Base-by-base conservation (phyloP, 73 alveolate genomes). In the Blepharisma japonicum region DNA sequence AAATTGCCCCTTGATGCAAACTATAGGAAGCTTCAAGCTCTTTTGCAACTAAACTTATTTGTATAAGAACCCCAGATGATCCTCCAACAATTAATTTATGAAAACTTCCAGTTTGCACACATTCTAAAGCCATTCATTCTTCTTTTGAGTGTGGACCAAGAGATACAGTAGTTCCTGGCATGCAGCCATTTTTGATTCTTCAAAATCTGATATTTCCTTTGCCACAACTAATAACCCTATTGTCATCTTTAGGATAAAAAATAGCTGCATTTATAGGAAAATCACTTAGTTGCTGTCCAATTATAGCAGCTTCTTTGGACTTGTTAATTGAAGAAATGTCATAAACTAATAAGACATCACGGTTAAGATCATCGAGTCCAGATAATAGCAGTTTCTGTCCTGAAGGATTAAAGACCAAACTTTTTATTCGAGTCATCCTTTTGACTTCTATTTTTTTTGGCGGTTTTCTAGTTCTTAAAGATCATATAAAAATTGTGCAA, bases 141-240 rank as follows among this genome's bases (percentile, higher is more conserved):
- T 85, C 96, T 77, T 89, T 77, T 6, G 86, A 90, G 2, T 72
- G 54, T 27, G 81, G 77, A 77, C 86, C 81, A 39, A 86, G 71
- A 4, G 80, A 76, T 7, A 81, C 84, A 49, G 77, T 71, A 14
- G 74, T 39, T 45, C 83, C 90, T 23, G 92, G 81, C 47, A 89
- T 46, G 55, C 77, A 86, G 27, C 78, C 68, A 71, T 84, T 71
- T 56, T 89, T 89, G 6, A 86, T 32, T 70, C 77, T 82, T 89
- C 88, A 89, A 48, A 85, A 72, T 46, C 91, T 61, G 45, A 89
- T 85, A 55, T 71, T 86, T 47, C 86, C 96, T 71, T 71, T 81
- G 0, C 96, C 96, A 49, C 90, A 89, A 6, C 89, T 76, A 11
- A 84, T 27, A 25, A 89, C 6, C 21, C 77, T 51, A 18, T 71